phyloP scores from a whole-genome alignment of 2,329 filamentous ascomycete genomes.

The Exophiala alcalophila region DNA sequence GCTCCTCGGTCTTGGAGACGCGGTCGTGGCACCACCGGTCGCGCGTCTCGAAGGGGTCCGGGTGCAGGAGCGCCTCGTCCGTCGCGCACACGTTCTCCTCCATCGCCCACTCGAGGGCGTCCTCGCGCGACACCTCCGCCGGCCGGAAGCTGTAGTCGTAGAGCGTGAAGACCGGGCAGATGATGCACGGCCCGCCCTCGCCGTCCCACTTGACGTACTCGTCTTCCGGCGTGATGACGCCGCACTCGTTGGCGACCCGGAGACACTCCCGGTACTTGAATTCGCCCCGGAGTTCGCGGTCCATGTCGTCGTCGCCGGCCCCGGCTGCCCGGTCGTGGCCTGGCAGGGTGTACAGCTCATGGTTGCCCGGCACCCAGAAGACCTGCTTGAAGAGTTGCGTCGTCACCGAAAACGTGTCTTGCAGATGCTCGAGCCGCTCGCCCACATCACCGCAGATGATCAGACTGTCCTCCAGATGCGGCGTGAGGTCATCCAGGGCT shows the following conservation, averaged over 20 bases:
- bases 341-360: conserved; percentile 56
- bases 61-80: conserved; percentile 29
- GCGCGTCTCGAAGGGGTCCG: conserved; percentile 26
- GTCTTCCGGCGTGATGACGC: conserved; percentile 57
- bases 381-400: conserved; percentile 31
- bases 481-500: conserved; percentile 25
- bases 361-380: conserved; percentile 56
- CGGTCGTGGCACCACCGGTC: conserved; percentile 28
- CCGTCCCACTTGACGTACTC: conserved; percentile 54
- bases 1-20: conserved; percentile 21
- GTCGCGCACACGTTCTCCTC: conserved; percentile 29
- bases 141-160: conserved; percentile 61
- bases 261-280: conserved; percentile 56
- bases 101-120: conserved; percentile 37
- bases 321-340: conserved; percentile 10
- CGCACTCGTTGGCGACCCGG: conserved; percentile 50
- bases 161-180: conserved; percentile 57
- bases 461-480: conserved; percentile 27
- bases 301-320: conserved; percentile 18
- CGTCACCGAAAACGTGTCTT: conserved; percentile 25
- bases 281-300: conserved; percentile 45
- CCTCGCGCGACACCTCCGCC: conserved; percentile 46
- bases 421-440: conserved; percentile 29
- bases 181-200: conserved; percentile 48
- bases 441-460: conserved; percentile 31